Base-by-base conservation (phyloP, 257 asterid species). In the Salvia rosmarinus region DNA sequence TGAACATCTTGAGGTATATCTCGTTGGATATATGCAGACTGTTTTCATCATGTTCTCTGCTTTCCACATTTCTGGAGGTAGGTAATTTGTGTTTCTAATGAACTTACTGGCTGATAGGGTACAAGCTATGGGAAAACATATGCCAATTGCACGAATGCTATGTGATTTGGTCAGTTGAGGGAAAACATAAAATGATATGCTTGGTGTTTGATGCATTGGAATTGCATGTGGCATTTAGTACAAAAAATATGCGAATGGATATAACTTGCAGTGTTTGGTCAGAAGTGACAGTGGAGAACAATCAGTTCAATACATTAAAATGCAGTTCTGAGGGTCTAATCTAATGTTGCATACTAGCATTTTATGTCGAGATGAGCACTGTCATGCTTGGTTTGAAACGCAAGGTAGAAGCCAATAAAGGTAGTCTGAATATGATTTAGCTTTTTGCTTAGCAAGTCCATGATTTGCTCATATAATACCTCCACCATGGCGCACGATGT, bases 171-270 rank as follows among this genome's bases (percentile, higher is more conserved):
- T 60, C 68, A 32, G 61, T 16, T 23, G 42, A 43, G 61, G 71
- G 74, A 21, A 58, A 42, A 13, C 28, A 59, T 59, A 55, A 23
- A 58, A 56, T 64, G 58, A 46, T 55, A 60, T 17, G 68, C 63
- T 30, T 34, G 54, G 52, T 30, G 39, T 17, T n/a, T 66, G 47
- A 67, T 17, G 71, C 30, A 63, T 62, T 70, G 67, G 67, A 49
- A 68, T 40, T 50, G 79, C 77, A 79, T 47, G 13, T 55, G 67
- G 73, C 61, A 43, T 35, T 60, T 49, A 37, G 57, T 23, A n/a
- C 50, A 32, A 37, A 51, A 35, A 25, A 71, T 67, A 35, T 21
- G 56, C 64, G 59, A 43, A 77, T 67, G 58, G 56, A 56, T 61
- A 58, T 39, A 25, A 58, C 25, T 57, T 74, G 72, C 35, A 40